phyloP scores from a whole-genome alignment of 148 eudicot genomes.

The Talinum fruticosum region DNA sequence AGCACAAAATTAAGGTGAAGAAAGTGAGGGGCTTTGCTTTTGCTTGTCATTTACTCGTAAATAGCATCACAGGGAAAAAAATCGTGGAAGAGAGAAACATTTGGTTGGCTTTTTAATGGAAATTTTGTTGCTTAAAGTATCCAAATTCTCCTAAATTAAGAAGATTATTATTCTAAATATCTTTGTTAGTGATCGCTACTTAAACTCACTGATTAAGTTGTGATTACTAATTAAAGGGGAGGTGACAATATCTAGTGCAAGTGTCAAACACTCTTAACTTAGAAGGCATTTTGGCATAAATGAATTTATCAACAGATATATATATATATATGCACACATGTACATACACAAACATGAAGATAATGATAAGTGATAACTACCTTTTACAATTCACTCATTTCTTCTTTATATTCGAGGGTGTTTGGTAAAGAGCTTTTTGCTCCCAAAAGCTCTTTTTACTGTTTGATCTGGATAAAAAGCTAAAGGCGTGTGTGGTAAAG shows the following conservation, averaged over 20 bases:
- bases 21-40: constrained; percentile 1
- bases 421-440: background rate
- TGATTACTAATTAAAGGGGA: constrained; percentile 11
- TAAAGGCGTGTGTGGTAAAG: too few species aligned
- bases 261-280: constrained; percentile 16
- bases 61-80: background rate
- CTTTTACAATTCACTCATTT: too few species aligned
- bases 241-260: too few species aligned
- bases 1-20: background rate
- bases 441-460: too few species aligned
- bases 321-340: too few species aligned
- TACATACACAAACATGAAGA: too few species aligned
- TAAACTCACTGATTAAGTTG: constrained; percentile 8
- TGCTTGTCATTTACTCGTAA: constrained; percentile 12
- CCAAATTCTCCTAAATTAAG: constrained; percentile 17
- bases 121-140: constrained; percentile 11
- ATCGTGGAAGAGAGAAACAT: too few species aligned
- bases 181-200: background rate
- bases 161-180: background rate
- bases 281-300: constrained; percentile 22
- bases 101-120: background rate
- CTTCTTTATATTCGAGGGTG: too few species aligned
- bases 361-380: too few species aligned
- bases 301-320: too few species aligned
- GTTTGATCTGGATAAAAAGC: too few species aligned